Percentiles rank a stretch among this genome's conserved stretches.
Evolutionary conservation across 805 yeast genomes (phyloP).

Genomic region (Ogataea parapolymorpha): DNA sequence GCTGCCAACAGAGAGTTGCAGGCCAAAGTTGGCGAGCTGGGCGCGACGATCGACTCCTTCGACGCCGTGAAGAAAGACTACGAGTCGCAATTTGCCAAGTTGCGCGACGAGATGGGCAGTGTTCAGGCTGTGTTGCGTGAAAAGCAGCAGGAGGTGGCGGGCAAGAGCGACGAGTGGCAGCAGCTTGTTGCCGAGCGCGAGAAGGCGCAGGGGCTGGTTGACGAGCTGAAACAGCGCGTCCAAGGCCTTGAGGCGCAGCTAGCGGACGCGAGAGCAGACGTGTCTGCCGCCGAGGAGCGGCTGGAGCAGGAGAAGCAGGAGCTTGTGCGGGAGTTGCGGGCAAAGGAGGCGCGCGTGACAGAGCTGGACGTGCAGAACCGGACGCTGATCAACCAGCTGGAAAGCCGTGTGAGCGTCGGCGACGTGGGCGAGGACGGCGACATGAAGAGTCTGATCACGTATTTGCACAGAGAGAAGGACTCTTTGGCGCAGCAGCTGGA

Average conservation of each 20-base stretch:
- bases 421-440: conserved; percentile 28
- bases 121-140: conserved; percentile 16
- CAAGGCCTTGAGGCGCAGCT: conserved; percentile 38
- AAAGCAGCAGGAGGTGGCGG: conserved; percentile 15
- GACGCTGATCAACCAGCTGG: conserved; percentile 66
- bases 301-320: conserved; percentile 44
- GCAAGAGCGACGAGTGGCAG: conserved; percentile 28
- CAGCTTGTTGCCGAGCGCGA: conserved; percentile 26
- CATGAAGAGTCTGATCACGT: conserved; percentile 52
- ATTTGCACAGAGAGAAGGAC: conserved; percentile 74
- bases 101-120: conserved; percentile 29
- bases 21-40: conserved; percentile 24
- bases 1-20: conserved; percentile 11
- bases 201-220: conserved; percentile 17
- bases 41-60: conserved; percentile 21
- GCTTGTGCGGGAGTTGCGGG: conserved; percentile 47
- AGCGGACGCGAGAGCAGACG: conserved; percentile 30
- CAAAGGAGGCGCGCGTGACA: conserved; percentile 42
- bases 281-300: conserved; percentile 38
- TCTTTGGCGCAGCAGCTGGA: conserved; percentile 58
- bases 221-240: conserved; percentile 24
- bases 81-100: conserved; percentile 17
- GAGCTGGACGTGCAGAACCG: conserved; percentile 68
- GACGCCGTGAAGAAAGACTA: conserved; percentile 29
- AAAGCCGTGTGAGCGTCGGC: conserved; percentile 20